These are phyloP conservation scores for Borovskyia barvae DNA, from an alignment of 208 protist genomes.

Conservation along the genomic window DNA sequence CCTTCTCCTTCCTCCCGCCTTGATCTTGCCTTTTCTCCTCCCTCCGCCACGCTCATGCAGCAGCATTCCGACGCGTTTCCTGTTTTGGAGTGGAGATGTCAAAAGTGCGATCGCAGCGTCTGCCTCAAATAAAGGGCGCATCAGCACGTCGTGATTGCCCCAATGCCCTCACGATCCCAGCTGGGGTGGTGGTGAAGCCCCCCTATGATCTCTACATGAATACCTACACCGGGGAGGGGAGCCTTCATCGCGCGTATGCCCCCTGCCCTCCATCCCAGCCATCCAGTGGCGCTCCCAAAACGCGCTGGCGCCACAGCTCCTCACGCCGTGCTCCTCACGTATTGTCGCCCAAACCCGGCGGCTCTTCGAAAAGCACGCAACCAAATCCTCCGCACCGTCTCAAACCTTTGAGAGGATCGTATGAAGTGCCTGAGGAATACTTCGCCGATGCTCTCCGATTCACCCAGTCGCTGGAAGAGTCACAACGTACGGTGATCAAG, in stretches of 20 bases:
- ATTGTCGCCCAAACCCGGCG: too few species aligned
- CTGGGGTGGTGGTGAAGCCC: too few species aligned
- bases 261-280: neutral
- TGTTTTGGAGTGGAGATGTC: neutral
- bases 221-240: neutral
- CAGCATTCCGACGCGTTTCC: too few species aligned
- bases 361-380: neutral
- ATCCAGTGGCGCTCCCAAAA: neutral
- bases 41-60: too few species aligned
- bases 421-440: neutral
- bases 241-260: neutral
- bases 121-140: constrained; percentile 1
- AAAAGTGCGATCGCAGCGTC: neutral
- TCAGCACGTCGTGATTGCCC: neutral
- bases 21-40: too few species aligned
- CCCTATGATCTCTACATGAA: neutral
- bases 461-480: constrained; percentile 23
- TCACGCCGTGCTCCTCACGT: neutral
- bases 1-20: too few species aligned
- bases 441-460: constrained; percentile 15
- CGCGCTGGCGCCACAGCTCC: neutral
- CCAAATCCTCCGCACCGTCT: constrained; percentile 9
- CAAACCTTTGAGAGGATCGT: neutral
- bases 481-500: constrained; percentile 27
- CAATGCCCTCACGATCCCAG: too few species aligned